Evolutionary conservation across 2,329 filamentous ascomycete genomes (phyloP).

Genomic region (Xylariaceae sp.): DNA sequence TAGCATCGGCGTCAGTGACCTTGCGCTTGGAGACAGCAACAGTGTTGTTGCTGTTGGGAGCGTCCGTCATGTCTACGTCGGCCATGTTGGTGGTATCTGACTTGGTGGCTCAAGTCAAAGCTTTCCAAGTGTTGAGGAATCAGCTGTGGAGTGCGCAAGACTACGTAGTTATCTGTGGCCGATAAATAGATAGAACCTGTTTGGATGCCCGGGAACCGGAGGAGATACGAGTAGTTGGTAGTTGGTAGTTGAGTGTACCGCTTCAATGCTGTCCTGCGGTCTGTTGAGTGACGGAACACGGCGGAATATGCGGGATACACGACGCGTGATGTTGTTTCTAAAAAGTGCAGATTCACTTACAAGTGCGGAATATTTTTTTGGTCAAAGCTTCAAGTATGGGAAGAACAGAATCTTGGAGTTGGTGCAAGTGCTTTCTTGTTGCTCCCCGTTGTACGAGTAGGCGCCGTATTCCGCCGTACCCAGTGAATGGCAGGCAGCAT

Average conservation of each 20-base stretch:
- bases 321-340: background rate
- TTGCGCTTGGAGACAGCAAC: conserved; percentile 48
- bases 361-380: background rate
- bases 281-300: background rate
- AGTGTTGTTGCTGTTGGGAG: conserved; percentile 49
- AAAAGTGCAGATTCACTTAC: background rate
- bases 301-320: background rate
- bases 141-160: background rate
- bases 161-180: background rate
- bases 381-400: background rate
- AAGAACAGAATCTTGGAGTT: background rate
- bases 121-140: background rate
- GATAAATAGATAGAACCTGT: conserved; percentile 1
- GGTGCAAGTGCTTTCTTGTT: background rate
- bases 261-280: background rate
- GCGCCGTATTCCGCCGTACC: too few species aligned
- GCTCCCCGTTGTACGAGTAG: too few species aligned
- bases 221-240: background rate
- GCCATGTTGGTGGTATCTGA: conserved; percentile 57
- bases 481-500: too few species aligned
- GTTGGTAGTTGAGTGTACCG: background rate
- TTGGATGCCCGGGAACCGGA: background rate
- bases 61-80: conserved; percentile 95
- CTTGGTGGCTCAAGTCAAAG: background rate
- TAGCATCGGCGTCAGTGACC: conserved; percentile 43